Conservation (phyloP, 2,329 filamentous ascomycete species). For the Fusarium musae region DNA sequence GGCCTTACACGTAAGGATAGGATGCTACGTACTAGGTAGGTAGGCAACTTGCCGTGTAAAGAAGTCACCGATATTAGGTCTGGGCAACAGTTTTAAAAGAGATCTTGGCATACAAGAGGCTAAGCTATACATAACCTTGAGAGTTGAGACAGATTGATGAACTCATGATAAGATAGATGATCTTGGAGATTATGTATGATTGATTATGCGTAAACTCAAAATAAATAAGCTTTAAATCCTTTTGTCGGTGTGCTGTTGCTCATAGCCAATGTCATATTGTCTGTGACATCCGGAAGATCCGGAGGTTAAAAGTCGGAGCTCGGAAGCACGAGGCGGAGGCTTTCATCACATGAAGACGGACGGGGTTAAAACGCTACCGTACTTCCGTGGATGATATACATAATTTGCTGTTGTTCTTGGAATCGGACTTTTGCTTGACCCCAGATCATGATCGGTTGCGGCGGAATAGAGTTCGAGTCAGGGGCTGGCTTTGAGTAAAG, state of each 20-base stretch:
- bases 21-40: neutral
- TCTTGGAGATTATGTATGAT: neutral
- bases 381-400: neutral
- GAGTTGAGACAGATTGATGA: neutral
- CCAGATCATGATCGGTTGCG: neutral
- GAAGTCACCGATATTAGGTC: neutral
- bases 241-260: neutral
- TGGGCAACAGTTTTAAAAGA: neutral
- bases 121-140: neutral
- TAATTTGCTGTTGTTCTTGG: neutral
- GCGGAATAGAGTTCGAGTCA: neutral
- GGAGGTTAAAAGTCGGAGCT: conserved; percentile 7
- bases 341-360: neutral
- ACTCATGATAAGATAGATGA: neutral
- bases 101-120: conserved; percentile 6
- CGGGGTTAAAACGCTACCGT: conserved; percentile 15
- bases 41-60: neutral
- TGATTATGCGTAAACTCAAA: neutral
- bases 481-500: neutral
- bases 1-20: no score
- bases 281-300: conserved; percentile 16
- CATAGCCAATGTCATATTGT: neutral
- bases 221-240: neutral
- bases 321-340: conserved; percentile 3
- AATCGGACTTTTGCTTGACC: neutral